Conservation (phyloP, 108 stramenopile species). For the Epipyxis sp. region DNA sequence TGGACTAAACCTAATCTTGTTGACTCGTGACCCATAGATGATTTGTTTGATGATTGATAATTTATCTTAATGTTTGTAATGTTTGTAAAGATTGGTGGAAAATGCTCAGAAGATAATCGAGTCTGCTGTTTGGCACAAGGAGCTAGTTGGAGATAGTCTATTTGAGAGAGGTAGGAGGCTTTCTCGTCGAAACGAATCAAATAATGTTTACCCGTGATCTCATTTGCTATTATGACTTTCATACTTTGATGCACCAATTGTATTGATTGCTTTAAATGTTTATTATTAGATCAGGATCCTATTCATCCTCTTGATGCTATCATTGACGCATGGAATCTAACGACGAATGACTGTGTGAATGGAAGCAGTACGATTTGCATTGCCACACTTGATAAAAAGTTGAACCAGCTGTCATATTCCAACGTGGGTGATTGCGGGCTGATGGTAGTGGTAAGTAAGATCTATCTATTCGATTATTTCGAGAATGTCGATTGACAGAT, state of each 20-base stretch:
- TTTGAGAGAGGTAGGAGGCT: constrained; percentile 9
- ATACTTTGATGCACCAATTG: too few species aligned
- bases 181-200: too few species aligned
- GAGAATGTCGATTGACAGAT: too few species aligned
- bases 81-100: constrained; percentile 10
- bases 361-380: constrained; percentile 84
- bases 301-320: constrained; percentile 45
- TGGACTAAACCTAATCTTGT: constrained; percentile 38
- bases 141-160: background rate
- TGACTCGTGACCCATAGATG: constrained; percentile 15
- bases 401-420: constrained; percentile 84
- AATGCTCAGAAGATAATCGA: constrained; percentile 20
- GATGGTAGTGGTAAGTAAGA: too few species aligned
- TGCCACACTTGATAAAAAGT: constrained; percentile 75
- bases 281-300: background rate
- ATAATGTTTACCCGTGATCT: too few species aligned
- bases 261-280: too few species aligned
- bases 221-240: too few species aligned
- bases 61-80: too few species aligned
- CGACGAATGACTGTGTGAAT: constrained; percentile 64
- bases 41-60: too few species aligned
- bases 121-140: background rate
- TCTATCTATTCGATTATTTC: too few species aligned
- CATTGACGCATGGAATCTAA: constrained; percentile 57
- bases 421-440: constrained; percentile 93